These are phyloP conservation scores for Stagonosporopsis vannaccii DNA, from an alignment of 2,329 filamentous ascomycete genomes.

Conservation along the genomic window DNA sequence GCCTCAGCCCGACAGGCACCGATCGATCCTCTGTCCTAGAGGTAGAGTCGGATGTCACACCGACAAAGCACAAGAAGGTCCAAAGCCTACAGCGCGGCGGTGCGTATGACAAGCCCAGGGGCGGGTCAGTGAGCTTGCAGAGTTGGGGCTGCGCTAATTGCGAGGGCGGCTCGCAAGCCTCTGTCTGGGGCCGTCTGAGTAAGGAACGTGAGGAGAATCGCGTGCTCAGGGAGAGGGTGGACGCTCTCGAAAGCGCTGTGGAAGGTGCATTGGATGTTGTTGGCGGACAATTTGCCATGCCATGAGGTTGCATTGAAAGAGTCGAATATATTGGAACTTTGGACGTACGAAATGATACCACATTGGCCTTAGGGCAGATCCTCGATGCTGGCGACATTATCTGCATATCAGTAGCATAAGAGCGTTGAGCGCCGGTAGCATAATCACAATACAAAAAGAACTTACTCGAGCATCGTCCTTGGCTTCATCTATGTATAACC, in stretches of 20 bases:
- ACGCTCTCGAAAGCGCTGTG: constrained; percentile 61
- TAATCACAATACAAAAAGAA: constrained; percentile 4
- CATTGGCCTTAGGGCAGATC: constrained; percentile 1
- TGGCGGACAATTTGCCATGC: constrained; percentile 38
- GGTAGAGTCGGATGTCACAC: constrained; percentile 41
- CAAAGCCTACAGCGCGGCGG: constrained; percentile 36
- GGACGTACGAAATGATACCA: constrained; percentile 11
- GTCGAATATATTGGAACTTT: neutral
- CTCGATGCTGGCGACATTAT: constrained; percentile 8
- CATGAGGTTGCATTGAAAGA: neutral
- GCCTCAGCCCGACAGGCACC: constrained; percentile 48
- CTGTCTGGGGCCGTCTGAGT: constrained; percentile 61
- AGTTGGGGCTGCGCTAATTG: constrained; percentile 47
- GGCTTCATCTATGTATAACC: neutral
- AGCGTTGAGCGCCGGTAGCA: constrained; percentile 1
- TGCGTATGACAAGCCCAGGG: constrained; percentile 52
- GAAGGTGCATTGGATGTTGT: constrained; percentile 65
- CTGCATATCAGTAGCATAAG: constrained; percentile 6
- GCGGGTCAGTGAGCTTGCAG: constrained; percentile 44
- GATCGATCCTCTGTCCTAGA: constrained; percentile 46
- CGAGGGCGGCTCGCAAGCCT: constrained; percentile 47
- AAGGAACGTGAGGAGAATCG: constrained; percentile 64
- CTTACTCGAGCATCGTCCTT: neutral
- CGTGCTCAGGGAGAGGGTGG: constrained; percentile 60
- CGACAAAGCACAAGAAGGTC: constrained; percentile 43